Percentiles rank a stretch among this genome's conserved stretches.
Conservation (phyloP, 1,284 basidiomycete genomes). For the Trichosporon coremiiforme region DNA sequence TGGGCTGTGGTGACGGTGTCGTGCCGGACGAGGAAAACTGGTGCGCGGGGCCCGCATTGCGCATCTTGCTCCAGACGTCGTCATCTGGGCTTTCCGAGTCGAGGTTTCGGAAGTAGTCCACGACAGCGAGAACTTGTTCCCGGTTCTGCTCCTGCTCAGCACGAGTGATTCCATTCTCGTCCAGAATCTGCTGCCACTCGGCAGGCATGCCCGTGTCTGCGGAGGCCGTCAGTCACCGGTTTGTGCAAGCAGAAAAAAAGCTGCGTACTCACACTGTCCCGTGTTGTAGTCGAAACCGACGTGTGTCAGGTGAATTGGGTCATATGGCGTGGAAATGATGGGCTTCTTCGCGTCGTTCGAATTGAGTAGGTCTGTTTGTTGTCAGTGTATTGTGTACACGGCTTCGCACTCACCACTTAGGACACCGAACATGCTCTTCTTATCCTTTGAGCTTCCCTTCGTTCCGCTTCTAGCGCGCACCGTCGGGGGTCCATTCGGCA, state of each 20-base stretch:
- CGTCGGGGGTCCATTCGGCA: slow-evolving; percentile 44
- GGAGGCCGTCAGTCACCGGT: not conserved
- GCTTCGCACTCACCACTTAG: slow-evolving; percentile 49
- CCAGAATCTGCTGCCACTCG: slow-evolving; percentile 97
- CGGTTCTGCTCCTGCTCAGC: slow-evolving; percentile 97
- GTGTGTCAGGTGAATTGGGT: slow-evolving; percentile 99
- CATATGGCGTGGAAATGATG: slow-evolving; percentile 95
- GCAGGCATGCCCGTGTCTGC: slow-evolving; percentile 87
- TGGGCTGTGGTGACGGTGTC: slow-evolving; percentile 30
- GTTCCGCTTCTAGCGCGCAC: slow-evolving; percentile 54
- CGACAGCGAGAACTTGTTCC: slow-evolving; percentile 95
- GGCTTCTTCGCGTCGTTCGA: slow-evolving; percentile 60
- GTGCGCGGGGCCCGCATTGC: slow-evolving; percentile 46
- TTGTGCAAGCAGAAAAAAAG: not conserved
- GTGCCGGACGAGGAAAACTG: slow-evolving; percentile 30
- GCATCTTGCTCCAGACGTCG: slow-evolving; percentile 79
- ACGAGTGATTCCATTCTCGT: slow-evolving; percentile 93
- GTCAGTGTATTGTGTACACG: not conserved
- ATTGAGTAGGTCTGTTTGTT: slow-evolving; percentile 67
- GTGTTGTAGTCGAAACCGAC: slow-evolving; percentile 99
- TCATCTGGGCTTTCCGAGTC: slow-evolving; percentile 56
- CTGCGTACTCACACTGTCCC: slow-evolving; percentile 69
- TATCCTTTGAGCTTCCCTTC: slow-evolving; percentile 55
- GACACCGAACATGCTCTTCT: slow-evolving; percentile 57
- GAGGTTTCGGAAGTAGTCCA: slow-evolving; percentile 74